These are phyloP conservation scores for Panicum hallii DNA, from an alignment of 202 grass and related monocot species.

Conservation along the genomic window DNA sequence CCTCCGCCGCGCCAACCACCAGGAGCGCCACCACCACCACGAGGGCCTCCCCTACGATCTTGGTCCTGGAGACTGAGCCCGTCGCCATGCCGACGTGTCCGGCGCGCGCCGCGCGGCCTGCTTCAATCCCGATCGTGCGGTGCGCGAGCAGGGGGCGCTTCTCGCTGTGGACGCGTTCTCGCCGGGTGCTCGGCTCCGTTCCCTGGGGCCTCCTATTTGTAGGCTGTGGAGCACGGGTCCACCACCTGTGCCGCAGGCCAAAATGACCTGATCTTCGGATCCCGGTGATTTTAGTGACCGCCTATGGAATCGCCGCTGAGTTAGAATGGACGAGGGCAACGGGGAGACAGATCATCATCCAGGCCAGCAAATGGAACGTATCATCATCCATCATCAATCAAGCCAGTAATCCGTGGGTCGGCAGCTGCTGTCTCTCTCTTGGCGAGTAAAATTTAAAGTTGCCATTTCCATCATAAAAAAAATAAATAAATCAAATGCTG, in stretches of 20 bases:
- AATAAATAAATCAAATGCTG: neutral
- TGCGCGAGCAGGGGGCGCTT: too few relatives aligned
- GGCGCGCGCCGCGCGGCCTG: too few relatives aligned
- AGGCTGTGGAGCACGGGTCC: neutral
- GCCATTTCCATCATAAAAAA: too few relatives aligned
- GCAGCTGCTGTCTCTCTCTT: neutral
- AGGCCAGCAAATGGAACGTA: too few relatives aligned
- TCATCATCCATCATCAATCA: too few relatives aligned
- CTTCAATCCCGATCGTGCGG: too few relatives aligned
- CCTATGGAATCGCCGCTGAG: too few relatives aligned
- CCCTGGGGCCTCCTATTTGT: neutral
- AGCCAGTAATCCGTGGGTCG: too few relatives aligned
- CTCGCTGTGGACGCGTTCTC: too few relatives aligned
- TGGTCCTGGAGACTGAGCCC: neutral
- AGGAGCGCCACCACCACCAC: slow-evolving; percentile 6
- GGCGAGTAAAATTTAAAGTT: neutral
- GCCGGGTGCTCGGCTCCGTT: neutral
- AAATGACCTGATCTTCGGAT: neutral
- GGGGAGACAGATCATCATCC: neutral
- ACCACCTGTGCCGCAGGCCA: neutral
- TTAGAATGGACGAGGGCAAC: too few relatives aligned
- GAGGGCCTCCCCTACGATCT: neutral
- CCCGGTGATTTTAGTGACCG: neutral
- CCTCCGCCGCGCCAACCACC: slow-evolving; percentile 22
- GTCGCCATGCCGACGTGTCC: neutral